phyloP scores from a whole-genome alignment of 768 basidiomycete species.

The Suillus cothurnatus region DNA sequence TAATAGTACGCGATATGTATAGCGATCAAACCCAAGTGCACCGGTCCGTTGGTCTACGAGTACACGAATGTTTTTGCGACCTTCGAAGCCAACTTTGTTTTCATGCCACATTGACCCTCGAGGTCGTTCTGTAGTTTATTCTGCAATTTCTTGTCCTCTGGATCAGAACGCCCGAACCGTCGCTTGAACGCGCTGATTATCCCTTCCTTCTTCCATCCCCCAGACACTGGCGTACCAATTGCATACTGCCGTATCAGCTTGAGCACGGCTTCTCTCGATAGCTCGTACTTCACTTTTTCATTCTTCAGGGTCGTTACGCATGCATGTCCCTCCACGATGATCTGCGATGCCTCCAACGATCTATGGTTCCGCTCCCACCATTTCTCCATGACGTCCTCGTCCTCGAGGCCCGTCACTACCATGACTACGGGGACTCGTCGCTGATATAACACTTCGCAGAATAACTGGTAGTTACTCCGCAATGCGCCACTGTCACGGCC shows the following conservation, averaged over 20 bases:
- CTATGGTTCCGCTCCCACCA: slow-evolving; percentile 36
- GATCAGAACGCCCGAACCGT: neutral
- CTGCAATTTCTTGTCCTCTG: neutral
- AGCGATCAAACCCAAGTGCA: no score
- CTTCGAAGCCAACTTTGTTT: neutral
- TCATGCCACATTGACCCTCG: neutral
- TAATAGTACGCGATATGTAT: neutral
- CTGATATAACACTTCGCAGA: slow-evolving; percentile 41
- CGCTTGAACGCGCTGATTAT: neutral
- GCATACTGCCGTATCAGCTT: slow-evolving; percentile 13
- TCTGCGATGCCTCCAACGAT: slow-evolving; percentile 28
- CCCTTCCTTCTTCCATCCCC: neutral
- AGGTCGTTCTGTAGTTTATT: neutral
- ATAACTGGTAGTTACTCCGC: slow-evolving; percentile 42
- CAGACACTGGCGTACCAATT: neutral
- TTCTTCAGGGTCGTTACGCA: slow-evolving; percentile 42
- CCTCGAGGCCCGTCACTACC: slow-evolving; percentile 44
- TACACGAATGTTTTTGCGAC: neutral
- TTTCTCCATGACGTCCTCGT: slow-evolving; percentile 35
- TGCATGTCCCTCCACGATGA: slow-evolving; percentile 36
- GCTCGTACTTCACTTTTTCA: slow-evolving; percentile 34
- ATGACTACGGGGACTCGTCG: slow-evolving; percentile 41
- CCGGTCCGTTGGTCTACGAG: neutral
- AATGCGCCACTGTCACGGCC: slow-evolving; percentile 31
- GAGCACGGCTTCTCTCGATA: slow-evolving; percentile 32